Conservation (phyloP, 2,329 filamentous ascomycete genomes). For the Fusarium tanahbumbuense region DNA sequence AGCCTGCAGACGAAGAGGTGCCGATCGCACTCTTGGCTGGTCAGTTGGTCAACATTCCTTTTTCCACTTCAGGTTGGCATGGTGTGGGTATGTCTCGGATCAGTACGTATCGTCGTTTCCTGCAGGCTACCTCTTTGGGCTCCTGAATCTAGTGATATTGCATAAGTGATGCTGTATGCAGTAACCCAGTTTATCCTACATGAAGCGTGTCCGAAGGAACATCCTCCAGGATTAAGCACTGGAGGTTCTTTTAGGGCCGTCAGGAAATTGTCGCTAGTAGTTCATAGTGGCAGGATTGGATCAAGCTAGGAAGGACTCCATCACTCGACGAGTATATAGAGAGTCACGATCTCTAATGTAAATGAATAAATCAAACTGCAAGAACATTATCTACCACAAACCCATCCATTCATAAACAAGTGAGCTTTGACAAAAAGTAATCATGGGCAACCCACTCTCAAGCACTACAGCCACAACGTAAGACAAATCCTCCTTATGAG, state of each 20-base stretch:
- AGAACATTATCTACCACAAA: not conserved
- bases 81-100: not conserved
- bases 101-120: not conserved
- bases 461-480: not conserved
- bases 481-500: fast-evolving
- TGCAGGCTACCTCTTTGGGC: not conserved
- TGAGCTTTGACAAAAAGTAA: not conserved
- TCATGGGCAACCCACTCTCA: not conserved
- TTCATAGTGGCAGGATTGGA: not conserved
- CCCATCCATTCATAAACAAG: not conserved
- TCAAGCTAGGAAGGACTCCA: fast-evolving
- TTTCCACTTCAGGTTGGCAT: not conserved
- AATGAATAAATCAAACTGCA: not conserved
- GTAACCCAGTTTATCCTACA: not conserved
- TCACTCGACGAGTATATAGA: fast-evolving
- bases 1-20: not conserved
- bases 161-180: not conserved
- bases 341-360: fast-evolving
- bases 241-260: fast-evolving
- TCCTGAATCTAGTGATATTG: not conserved
- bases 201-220: not conserved
- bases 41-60: not conserved
- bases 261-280: not conserved
- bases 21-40: not conserved
- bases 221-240: fast-evolving